A percentile compares a stretch with the other conserved stretches of the same genome.
Conservation (phyloP, 805 yeast genomes). For the Candida ascalaphidarum region DNA sequence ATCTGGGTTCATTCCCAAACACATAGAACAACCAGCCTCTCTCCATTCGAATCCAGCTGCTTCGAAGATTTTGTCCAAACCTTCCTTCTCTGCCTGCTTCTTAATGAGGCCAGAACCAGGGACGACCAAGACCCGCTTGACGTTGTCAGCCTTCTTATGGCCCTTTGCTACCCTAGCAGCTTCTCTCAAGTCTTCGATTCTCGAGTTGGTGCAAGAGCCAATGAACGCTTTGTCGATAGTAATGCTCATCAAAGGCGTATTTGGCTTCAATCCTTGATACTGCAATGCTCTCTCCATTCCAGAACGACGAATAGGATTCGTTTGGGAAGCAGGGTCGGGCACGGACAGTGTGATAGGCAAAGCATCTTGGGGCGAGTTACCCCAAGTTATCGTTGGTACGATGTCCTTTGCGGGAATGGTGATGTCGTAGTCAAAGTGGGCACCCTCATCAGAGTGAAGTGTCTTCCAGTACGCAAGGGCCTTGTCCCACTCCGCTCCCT, state of each 20-base stretch:
- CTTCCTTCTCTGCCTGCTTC: conserved; percentile 89
- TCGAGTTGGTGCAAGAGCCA: conserved; percentile 96
- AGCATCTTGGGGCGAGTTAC: conserved; percentile 98
- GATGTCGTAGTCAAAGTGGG: conserved; percentile 79
- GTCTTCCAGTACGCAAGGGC: conserved; percentile 90
- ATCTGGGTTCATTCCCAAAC: conserved; percentile 99
- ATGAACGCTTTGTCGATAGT: conserved; percentile 88
- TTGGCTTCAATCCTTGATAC: conserved; percentile 87
- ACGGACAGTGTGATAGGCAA: conserved; percentile 84
- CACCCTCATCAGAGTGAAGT: conserved; percentile 81
- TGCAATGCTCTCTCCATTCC: conserved; percentile 88
- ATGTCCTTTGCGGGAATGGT: conserved; percentile 75
- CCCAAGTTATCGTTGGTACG: conserved; percentile 97
- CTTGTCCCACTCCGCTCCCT: conserved; percentile 91
- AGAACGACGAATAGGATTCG: conserved; percentile 65
- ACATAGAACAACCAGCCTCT: conserved; percentile 99
- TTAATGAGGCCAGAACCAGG: conserved; percentile 98
- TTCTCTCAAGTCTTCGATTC: conserved; percentile 93
- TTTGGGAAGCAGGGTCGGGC: conserved; percentile 75
- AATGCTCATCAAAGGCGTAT: conserved; percentile 69
- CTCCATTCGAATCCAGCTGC: conserved; percentile 98
- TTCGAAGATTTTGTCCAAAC: conserved; percentile 81
- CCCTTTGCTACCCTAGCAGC: conserved; percentile 94
- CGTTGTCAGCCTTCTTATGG: conserved; percentile 71
- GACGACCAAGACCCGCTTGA: conserved; percentile 80